These are phyloP conservation scores for Chlamydomonas applanata DNA, from an alignment of 139 green algal genomes.

Conservation along the genomic window DNA sequence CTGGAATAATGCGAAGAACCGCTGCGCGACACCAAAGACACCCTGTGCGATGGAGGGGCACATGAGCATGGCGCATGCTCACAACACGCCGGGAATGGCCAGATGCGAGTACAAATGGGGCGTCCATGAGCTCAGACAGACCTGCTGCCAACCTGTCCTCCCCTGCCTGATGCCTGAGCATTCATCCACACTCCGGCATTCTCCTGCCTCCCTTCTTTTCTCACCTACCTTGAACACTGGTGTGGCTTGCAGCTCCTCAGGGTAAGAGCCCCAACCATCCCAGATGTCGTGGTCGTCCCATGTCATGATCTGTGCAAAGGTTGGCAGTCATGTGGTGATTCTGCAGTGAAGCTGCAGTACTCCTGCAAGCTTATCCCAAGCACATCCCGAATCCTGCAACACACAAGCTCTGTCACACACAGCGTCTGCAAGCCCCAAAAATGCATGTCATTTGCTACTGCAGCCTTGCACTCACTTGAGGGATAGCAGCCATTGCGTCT, in stretches of 20 bases:
- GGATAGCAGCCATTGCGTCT: slow-evolving; percentile 24
- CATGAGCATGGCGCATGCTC: too few species aligned
- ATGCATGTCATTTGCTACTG: too few species aligned
- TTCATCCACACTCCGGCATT: too few species aligned
- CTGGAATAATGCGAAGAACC: slow-evolving; percentile 70
- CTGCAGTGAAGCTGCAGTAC: not conserved
- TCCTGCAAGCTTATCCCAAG: too few species aligned
- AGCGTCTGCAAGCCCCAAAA: too few species aligned
- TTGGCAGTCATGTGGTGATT: not conserved
- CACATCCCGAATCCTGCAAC: not conserved
- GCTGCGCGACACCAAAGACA: slow-evolving; percentile 34
- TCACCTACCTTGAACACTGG: slow-evolving; percentile 44
- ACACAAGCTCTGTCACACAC: not conserved
- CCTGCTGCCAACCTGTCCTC: too few species aligned
- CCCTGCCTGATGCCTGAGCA: too few species aligned
- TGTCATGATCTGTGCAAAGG: slow-evolving; percentile 12
- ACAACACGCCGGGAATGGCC: too few species aligned
- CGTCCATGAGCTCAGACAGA: too few species aligned
- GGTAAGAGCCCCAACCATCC: slow-evolving; percentile 49
- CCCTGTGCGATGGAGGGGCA: too few species aligned
- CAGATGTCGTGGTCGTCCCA: slow-evolving; percentile 49
- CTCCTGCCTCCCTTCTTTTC: too few species aligned
- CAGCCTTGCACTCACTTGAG: slow-evolving; percentile 11
- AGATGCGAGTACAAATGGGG: too few species aligned
- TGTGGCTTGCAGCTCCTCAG: slow-evolving; percentile 27